A percentile compares a stretch with the other conserved stretches of the same genome.
These are phyloP conservation scores for rapeseed (Brassica napus) DNA, from an alignment of 345 rosid genomes.

Conservation along the genomic window Da-Ae NC_063436.1:29403001-29403500, in stretches of 20 bases:
- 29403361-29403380: not conserved
- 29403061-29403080: constrained; percentile 30
- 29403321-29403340: constrained; percentile 49
- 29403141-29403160: constrained; percentile 52
- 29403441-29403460: constrained; percentile 84
- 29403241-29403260: constrained; percentile 43
- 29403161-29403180: constrained; percentile 72
- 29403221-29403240: constrained; percentile 48
- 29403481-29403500: constrained; percentile 57
- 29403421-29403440: constrained; percentile 74
- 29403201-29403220: constrained; percentile 68
- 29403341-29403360: constrained; percentile 41
- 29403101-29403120: not conserved
- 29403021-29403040: constrained; percentile 79
- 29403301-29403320: constrained; percentile 40
- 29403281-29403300: constrained; percentile 47
- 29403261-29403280: constrained; percentile 48
- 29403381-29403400: constrained; percentile 44
- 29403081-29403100: too few species aligned
- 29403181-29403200: constrained; percentile 82
- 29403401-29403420: constrained; percentile 55
- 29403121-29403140: constrained; percentile 22
- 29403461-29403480: constrained; percentile 86
- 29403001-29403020: constrained; percentile 60
- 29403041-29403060: constrained; percentile 66